Evolutionary conservation across 805 yeast species (phyloP).

Genomic region (Dipodascus geniculatus): DNA sequence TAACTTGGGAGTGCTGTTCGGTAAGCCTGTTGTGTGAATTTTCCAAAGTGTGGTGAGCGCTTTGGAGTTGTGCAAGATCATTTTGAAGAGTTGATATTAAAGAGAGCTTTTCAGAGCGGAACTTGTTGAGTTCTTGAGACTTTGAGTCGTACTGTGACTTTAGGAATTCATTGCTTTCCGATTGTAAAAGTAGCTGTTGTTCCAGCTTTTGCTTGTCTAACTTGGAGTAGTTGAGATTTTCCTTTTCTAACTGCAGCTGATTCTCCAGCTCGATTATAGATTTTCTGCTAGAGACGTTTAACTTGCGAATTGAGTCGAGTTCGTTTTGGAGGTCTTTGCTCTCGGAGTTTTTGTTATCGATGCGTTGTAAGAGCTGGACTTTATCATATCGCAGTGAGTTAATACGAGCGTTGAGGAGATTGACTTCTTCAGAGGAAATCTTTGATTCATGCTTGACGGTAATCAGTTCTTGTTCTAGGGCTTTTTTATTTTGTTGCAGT

Average conservation of each 20-base stretch:
- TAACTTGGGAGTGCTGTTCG: slow-evolving; percentile 28
- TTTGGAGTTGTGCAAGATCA: slow-evolving; percentile 27
- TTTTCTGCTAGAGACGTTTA: slow-evolving; percentile 29
- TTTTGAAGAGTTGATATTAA: slow-evolving; percentile 25
- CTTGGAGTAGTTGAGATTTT: slow-evolving; percentile 20
- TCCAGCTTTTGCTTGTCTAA: slow-evolving; percentile 28
- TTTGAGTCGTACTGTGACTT: slow-evolving; percentile 29
- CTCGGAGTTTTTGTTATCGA: slow-evolving; percentile 16
- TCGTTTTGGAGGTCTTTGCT: slow-evolving; percentile 25
- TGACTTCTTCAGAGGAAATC: not conserved
- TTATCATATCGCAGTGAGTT: slow-evolving; percentile 13
- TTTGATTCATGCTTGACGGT: not conserved
- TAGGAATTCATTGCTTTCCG: slow-evolving; percentile 31
- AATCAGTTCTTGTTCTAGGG: not conserved
- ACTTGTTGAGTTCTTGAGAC: slow-evolving; percentile 23
- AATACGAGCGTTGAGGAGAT: slow-evolving; percentile 6
- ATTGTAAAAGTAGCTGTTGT: slow-evolving; percentile 33
- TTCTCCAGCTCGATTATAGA: slow-evolving; percentile 27
- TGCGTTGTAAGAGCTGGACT: slow-evolving; percentile 12
- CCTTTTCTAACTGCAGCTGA: slow-evolving; percentile 23
- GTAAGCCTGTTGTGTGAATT: slow-evolving; percentile 24
- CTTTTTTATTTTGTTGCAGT: not conserved
- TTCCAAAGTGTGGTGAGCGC: slow-evolving; percentile 22
- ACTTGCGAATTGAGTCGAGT: slow-evolving; percentile 24
- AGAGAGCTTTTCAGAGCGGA: slow-evolving; percentile 23